Evolutionary conservation across 1,139 yeast species (phyloP).

Genomic region (Debaryomycetaceae sp.): DNA sequence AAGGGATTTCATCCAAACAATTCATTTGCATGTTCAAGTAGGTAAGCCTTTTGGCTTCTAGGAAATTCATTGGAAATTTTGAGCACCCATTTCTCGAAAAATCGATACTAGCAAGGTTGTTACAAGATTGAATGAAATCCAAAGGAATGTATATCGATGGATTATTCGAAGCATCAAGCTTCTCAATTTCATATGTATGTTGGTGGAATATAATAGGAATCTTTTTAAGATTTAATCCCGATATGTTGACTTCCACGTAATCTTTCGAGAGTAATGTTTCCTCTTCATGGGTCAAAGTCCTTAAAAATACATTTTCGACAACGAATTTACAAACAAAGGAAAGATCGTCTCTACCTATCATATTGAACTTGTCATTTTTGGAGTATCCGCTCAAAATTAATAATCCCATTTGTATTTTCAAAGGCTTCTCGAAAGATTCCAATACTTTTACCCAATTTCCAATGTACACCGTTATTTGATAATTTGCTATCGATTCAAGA

Average conservation of each 20-base stretch:
- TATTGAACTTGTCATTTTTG: slow-evolving; percentile 69
- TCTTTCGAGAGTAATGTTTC: slow-evolving; percentile 63
- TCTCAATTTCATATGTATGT: slow-evolving; percentile 77
- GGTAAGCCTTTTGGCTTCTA: slow-evolving; percentile 66
- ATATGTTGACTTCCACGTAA: slow-evolving; percentile 72
- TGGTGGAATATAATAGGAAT: slow-evolving; percentile 82
- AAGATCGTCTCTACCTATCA: slow-evolving; percentile 83
- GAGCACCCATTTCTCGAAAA: slow-evolving; percentile 75
- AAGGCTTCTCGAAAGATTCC: slow-evolving; percentile 71
- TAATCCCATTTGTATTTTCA: slow-evolving; percentile 71
- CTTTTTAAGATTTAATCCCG: slow-evolving; percentile 73
- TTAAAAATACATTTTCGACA: slow-evolving; percentile 66
- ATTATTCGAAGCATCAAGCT: slow-evolving; percentile 80
- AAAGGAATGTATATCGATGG: slow-evolving; percentile 81
- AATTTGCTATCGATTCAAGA: slow-evolving; percentile 64
- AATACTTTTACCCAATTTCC: slow-evolving; percentile 79
- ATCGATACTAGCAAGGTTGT: slow-evolving; percentile 62
- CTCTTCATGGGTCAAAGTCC: slow-evolving; percentile 65
- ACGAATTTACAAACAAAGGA: slow-evolving; percentile 84
- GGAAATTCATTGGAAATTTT: slow-evolving; percentile 68
- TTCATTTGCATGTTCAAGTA: slow-evolving; percentile 77
- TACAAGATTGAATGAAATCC: slow-evolving; percentile 83
- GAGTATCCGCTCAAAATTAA: slow-evolving; percentile 78
- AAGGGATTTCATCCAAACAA: slow-evolving; percentile 62
- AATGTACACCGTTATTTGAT: slow-evolving; percentile 73